phyloP scores from a whole-genome alignment of 208 protist genomes.

The Acanthamoeba healyi region DNA sequence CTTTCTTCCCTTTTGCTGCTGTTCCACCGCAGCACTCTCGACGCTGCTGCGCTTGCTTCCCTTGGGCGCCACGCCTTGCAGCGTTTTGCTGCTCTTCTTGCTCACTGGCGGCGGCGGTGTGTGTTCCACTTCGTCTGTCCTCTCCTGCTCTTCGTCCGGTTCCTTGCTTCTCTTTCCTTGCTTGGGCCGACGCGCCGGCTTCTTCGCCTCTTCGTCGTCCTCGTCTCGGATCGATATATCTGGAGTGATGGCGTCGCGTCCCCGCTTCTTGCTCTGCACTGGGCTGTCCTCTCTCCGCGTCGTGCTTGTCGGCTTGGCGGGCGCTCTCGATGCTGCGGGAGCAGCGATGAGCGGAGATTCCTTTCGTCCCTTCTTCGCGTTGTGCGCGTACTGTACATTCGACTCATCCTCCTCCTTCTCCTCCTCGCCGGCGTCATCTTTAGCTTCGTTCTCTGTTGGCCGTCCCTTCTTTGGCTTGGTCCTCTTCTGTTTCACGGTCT shows the following conservation, averaged over 20 bases:
- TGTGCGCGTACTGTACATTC: not conserved
- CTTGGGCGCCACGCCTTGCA: not conserved
- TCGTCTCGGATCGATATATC: too few species aligned
- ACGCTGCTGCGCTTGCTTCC: not conserved
- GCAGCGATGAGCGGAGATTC: too few species aligned
- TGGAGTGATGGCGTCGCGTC: too few species aligned
- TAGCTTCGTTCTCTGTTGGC: not conserved
- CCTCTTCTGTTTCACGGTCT: not conserved
- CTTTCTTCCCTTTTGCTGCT: not conserved
- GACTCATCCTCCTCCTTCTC: not conserved
- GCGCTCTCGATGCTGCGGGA: not conserved
- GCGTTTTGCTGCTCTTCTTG: not conserved
- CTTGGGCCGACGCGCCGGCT: not conserved
- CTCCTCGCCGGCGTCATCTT: not conserved
- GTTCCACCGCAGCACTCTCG: not conserved
- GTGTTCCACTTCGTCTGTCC: not conserved
- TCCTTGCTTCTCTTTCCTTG: not conserved
- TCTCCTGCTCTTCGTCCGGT: not conserved
- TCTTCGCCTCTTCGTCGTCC: not conserved
- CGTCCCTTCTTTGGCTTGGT: not conserved
- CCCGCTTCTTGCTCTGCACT: not conserved
- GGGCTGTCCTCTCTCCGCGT: not conserved
- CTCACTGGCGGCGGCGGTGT: too few species aligned
- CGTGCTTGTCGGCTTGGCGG: not conserved
- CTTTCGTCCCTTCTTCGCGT: not conserved